Conservation (phyloP, 352 stramenopile genomes). For the Blastocystis sp. region DNA sequence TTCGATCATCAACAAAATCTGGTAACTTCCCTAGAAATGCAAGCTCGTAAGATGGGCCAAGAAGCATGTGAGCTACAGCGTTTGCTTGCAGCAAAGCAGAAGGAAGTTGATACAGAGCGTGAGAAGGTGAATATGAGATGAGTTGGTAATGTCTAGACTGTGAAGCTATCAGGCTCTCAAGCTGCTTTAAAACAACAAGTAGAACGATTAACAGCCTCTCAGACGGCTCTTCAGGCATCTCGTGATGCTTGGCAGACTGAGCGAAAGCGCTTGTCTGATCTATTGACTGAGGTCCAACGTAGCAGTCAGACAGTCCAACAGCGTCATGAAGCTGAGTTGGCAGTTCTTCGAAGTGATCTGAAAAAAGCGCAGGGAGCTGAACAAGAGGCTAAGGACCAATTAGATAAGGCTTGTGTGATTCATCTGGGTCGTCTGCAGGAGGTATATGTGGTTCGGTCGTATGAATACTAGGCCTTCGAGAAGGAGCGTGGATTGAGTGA, state of each 20-base stretch:
- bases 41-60: background rate
- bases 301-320: conserved; percentile 6
- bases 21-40: background rate
- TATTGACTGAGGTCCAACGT: conserved; percentile 36
- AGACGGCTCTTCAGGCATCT: background rate
- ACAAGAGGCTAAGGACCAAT: background rate
- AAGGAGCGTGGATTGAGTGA: conserved; percentile 30
- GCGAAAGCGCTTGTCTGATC: background rate
- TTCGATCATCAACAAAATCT: background rate
- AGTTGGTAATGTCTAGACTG: background rate
- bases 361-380: background rate
- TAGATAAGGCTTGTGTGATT: background rate
- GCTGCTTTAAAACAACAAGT: background rate
- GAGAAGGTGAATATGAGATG: background rate
- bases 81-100: background rate
- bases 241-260: conserved; percentile 26
- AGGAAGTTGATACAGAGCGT: background rate
- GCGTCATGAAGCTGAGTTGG: background rate
- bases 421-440: conserved; percentile 34
- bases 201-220: background rate
- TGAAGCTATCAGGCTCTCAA: background rate
- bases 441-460: background rate
- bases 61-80: background rate
- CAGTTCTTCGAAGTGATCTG: conserved; percentile 9
- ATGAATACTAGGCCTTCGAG: background rate